Evolutionary conservation across 2,329 filamentous ascomycete genomes (phyloP).

Genomic region (Leptographium flavum): DNA sequence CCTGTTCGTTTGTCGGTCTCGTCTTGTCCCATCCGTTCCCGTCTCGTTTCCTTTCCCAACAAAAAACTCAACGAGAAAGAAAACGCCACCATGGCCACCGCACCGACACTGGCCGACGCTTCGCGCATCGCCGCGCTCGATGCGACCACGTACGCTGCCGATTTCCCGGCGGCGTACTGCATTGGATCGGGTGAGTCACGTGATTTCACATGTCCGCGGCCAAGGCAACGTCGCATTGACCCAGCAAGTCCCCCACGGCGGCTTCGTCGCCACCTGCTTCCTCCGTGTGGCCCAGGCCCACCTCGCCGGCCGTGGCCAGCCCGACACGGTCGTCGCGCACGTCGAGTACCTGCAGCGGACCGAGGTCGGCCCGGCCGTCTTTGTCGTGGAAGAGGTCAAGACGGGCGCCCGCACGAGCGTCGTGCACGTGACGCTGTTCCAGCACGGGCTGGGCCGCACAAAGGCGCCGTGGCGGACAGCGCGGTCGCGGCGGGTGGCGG

Average conservation of each 20-base stretch:
- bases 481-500: conserved; percentile 15
- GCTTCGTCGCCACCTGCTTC: conserved; percentile 28
- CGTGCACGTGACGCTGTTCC: conserved; percentile 27
- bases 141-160: neutral
- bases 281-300: conserved; percentile 21
- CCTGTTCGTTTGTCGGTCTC: too few species aligned
- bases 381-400: conserved; percentile 27
- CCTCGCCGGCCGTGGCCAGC: conserved; percentile 19
- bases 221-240: too few species aligned
- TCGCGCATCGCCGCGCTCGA: neutral
- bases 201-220: too few species aligned
- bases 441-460: conserved; percentile 14
- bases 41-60: neutral
- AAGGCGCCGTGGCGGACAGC: neutral
- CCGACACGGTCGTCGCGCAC: conserved; percentile 24
- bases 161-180: conserved; percentile 1
- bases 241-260: conserved; percentile 26
- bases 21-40: too few species aligned
- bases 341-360: conserved; percentile 28
- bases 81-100: neutral
- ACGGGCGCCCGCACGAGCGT: conserved; percentile 26
- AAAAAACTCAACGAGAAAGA: neutral
- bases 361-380: conserved; percentile 20
- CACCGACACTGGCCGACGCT: neutral
- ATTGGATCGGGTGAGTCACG: neutral